These are phyloP conservation scores for Neurospora sp. DNA, from an alignment of 495 filamentous ascomycete genomes.

Conservation along the genomic window DNA sequence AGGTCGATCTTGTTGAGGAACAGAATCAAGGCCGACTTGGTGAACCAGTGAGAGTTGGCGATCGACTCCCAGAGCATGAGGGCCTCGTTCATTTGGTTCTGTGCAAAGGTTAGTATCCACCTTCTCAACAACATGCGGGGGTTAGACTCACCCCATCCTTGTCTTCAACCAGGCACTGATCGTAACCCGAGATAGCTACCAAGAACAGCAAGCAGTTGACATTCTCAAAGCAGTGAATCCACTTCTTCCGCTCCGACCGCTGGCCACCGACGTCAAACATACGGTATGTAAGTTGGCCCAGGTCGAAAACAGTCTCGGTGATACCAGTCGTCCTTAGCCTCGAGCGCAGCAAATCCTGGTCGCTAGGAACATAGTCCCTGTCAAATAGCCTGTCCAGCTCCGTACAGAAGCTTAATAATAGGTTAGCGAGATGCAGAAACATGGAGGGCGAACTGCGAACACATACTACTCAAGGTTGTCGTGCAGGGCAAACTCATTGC, in stretches of 20 bases:
- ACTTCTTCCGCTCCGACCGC: conserved; percentile 96
- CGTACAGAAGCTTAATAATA: conserved; percentile 64
- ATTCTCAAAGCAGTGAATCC: conserved; percentile 99
- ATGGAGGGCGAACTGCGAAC: not conserved
- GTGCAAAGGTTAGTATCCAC: conserved; percentile 14
- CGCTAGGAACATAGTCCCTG: conserved; percentile 83
- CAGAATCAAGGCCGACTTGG: conserved; percentile 88
- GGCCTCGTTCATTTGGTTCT: conserved; percentile 99
- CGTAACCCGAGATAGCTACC: conserved; percentile 92
- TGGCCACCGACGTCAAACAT: conserved; percentile 99
- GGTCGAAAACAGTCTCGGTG: conserved; percentile 91
- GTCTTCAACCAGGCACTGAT: conserved; percentile 94
- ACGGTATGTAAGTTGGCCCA: conserved; percentile 88
- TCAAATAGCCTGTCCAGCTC: conserved; percentile 83
- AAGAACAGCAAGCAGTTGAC: conserved; percentile 90
- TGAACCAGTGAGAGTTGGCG: conserved; percentile 96
- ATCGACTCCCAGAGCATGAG: conserved; percentile 97
- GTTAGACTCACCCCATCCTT: conserved; percentile 74
- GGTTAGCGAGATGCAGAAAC: not conserved
- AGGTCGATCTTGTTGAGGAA: conserved; percentile 99
- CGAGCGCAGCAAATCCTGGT: conserved; percentile 92
- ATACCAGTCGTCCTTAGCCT: conserved; percentile 92
- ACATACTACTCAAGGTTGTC: conserved; percentile 91
- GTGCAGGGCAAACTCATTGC: conserved; percentile 93
- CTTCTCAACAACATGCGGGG: not conserved